Evolutionary conservation across 441 rosid genomes (phyloP), one percentile per base, ranked within the genome.

Genomic region (Pelargonium cotyledonis): DNA sequence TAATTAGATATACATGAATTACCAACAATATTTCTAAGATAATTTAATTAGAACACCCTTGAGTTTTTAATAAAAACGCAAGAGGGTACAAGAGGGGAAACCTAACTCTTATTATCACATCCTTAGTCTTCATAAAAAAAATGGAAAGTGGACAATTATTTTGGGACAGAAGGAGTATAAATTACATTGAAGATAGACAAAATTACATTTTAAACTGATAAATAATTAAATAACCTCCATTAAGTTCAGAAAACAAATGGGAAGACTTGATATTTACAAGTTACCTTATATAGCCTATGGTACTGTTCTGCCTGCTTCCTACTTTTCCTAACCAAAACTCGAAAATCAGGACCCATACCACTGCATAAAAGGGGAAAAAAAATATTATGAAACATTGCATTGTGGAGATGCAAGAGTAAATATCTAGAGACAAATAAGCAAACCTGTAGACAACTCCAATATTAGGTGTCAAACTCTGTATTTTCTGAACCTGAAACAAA

Each of bases 281-380:
- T 53, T 85, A 90, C 98, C 85, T 92, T 90, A 79, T 95, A 95
- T 74, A 95, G 76, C 15, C 89, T 80, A 73, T 86, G 90, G 71
- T 95, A 95, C 68, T 95, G 98, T 75, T 90, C 98, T 4, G 98
- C 96, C 71, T 92, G 99, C 84, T 95, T 95, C 90, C 98, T 85
- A 73, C 99, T 95, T 82, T 95, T 95, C 72, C 96, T 87, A 74
- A 92, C 99, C 68, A 95, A 82, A 75, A 92, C 98, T 72, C 95
- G 83, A 71, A 89, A 95, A 83, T 92, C 99, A 70, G 98, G 99
- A 67, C 99, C 98, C 98, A 95, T 95, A 63, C 99, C 98, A 83
- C 99, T 95, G 82, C 78, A 84, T 44, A 1, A 71, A 70, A 69
- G 71, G 19, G 57, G 40, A 4, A 2, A 29, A 29, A 29, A 29